Evolutionary conservation across 352 stramenopile species (phyloP).

Genomic region (Lagenidium giganteum): DNA sequence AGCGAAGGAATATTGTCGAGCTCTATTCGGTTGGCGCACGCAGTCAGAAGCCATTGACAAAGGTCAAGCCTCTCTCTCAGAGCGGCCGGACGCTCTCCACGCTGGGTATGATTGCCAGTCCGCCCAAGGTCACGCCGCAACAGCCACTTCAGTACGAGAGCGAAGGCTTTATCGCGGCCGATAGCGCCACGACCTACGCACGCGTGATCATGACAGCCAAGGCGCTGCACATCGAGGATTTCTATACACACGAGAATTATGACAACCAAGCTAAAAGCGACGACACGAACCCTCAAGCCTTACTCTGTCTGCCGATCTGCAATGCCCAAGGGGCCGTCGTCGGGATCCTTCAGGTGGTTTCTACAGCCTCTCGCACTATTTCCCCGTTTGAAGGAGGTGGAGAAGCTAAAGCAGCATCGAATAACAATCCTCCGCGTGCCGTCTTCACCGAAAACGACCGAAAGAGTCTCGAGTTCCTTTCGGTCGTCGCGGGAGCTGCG

Average conservation of each 20-base stretch:
- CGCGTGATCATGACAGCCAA: constrained; percentile 64
- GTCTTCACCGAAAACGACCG: constrained; percentile 40
- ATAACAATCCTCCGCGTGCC: no score
- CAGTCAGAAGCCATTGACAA: no score
- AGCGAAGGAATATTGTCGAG: constrained; percentile 51
- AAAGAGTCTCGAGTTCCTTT: constrained; percentile 48
- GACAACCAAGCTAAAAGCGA: constrained; percentile 31
- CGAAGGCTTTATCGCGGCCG: constrained; percentile 48
- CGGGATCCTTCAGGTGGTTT: constrained; percentile 44
- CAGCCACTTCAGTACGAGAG: constrained; percentile 17
- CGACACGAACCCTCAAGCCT: constrained; percentile 28
- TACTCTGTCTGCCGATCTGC: constrained; percentile 61
- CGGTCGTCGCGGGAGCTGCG: constrained; percentile 45
- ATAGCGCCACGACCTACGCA: constrained; percentile 58
- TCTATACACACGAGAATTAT: constrained; percentile 56
- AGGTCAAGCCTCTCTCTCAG: no score
- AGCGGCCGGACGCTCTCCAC: constrained; percentile 17
- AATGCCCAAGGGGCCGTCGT: constrained; percentile 62
- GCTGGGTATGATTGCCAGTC: constrained; percentile 15
- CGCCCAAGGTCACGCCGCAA: constrained; percentile 7
- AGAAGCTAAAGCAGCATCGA: no score
- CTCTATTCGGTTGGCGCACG: constrained; percentile 31
- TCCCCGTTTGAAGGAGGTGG: no score
- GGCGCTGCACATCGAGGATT: constrained; percentile 44
- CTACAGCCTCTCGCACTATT: constrained; percentile 13